These are phyloP conservation scores for Bocquillonia castaneifolia DNA, from an alignment of 441 rosid species.

Conservation along the genomic window DNA sequence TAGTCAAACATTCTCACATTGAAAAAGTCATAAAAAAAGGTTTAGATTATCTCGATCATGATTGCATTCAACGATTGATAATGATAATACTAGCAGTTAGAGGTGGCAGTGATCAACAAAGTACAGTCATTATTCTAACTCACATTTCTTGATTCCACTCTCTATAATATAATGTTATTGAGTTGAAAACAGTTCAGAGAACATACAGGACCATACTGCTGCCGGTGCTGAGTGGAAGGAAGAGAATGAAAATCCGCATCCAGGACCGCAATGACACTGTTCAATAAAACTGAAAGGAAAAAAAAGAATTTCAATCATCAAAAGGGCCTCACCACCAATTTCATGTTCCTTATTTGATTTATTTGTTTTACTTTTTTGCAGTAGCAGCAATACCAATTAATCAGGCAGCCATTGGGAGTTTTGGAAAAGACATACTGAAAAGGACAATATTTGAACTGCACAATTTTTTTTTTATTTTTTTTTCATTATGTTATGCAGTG, in stretches of 20 bases:
- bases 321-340: background rate
- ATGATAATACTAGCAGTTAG: background rate
- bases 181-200: conserved; percentile 26
- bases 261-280: conserved; percentile 96
- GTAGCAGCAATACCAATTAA: background rate
- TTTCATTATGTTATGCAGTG: background rate
- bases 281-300: conserved; percentile 73
- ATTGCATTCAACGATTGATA: background rate
- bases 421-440: background rate
- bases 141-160: background rate
- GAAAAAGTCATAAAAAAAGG: background rate
- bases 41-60: background rate
- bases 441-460: background rate
- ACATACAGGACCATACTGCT: conserved; percentile 99
- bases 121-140: background rate
- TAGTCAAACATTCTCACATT: background rate
- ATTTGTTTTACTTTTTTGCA: background rate
- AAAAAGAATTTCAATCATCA: conserved; percentile 18
- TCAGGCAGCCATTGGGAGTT: background rate
- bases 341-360: background rate
- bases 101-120: background rate
- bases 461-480: background rate
- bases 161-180: conserved; percentile 11
- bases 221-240: conserved; percentile 88
- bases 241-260: conserved; percentile 99